phyloP scores from a whole-genome alignment of 305 asterid genomes.

The Stenogyne calaminthoides region DNA sequence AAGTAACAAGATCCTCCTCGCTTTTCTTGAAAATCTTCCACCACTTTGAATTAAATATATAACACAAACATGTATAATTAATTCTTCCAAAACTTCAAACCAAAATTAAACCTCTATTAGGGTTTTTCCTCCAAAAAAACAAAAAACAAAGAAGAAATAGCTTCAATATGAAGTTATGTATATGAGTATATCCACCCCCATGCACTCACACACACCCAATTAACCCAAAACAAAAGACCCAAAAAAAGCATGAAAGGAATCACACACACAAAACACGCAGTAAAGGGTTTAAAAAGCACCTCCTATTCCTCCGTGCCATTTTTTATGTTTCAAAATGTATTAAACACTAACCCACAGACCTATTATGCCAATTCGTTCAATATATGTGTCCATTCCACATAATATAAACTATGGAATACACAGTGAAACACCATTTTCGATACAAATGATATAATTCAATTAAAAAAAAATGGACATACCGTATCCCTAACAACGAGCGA shows the following conservation, averaged over 20 bases:
- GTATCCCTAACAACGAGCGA: constrained; percentile 83
- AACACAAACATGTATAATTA: neutral
- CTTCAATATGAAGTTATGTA: constrained; percentile 5
- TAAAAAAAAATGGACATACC: constrained; percentile 42
- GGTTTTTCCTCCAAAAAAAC: constrained; percentile 16
- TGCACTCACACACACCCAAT: constrained; percentile 26
- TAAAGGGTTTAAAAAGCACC: neutral
- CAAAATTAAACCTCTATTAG: constrained; percentile 14
- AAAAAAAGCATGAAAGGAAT: too few species aligned
- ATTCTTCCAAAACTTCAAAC: neutral
- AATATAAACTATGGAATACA: too few species aligned
- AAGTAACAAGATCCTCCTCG: constrained; percentile 21
- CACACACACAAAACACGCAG: neutral
- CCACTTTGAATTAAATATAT: constrained; percentile 26
- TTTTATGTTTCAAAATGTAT: too few species aligned
- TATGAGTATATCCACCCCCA: constrained; percentile 9
- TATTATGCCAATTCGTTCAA: too few species aligned
- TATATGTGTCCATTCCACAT: too few species aligned
- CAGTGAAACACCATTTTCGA: too few species aligned
- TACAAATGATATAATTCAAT: too few species aligned
- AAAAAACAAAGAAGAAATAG: neutral
- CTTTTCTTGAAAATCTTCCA: constrained; percentile 19
- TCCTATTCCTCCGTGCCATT: too few species aligned
- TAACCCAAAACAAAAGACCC: too few species aligned
- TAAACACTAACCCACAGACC: too few species aligned